Conservation (phyloP, 2,329 filamentous ascomycete species). For the Diplodia intermedia region DNA sequence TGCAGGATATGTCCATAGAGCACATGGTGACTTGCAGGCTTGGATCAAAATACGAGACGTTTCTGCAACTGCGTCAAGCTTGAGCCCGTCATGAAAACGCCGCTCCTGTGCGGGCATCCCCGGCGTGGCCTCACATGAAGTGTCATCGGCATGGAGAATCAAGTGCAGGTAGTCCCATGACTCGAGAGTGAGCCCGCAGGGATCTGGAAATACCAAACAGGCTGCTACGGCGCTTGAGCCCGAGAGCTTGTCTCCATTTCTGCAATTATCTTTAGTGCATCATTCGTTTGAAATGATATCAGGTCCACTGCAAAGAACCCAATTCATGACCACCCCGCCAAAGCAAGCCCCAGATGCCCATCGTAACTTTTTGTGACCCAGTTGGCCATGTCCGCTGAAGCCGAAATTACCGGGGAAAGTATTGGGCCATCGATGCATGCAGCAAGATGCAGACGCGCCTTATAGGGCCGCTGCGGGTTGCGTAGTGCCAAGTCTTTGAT, state of each 20-base stretch:
- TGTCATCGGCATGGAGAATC: background rate
- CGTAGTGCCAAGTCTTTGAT: conserved; percentile 46
- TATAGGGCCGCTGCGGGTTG: conserved; percentile 28
- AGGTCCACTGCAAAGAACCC: background rate
- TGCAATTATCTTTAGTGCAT: conserved; percentile 16
- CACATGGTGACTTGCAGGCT: background rate
- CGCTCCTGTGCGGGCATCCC: background rate
- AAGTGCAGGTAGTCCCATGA: background rate
- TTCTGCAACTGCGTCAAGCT: background rate
- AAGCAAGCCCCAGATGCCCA: background rate
- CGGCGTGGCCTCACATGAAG: background rate
- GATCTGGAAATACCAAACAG: background rate
- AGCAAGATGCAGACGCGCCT: background rate
- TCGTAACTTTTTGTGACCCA: background rate
- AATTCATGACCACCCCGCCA: background rate
- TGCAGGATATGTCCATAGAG: background rate
- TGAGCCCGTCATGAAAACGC: background rate
- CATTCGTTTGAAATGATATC: conserved; percentile 1
- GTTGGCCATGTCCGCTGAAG: background rate
- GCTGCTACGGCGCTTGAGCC: background rate
- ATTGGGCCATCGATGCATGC: background rate
- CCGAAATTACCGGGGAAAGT: background rate
- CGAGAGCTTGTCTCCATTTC: conserved; percentile 4
- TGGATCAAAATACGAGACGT: background rate
- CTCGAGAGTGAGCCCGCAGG: background rate